Percentiles rank a stretch among this genome's conserved stretches.
Conservation (phyloP, 176 grass and related monocot species). For the Dendrocalamus sinicus region DNA sequence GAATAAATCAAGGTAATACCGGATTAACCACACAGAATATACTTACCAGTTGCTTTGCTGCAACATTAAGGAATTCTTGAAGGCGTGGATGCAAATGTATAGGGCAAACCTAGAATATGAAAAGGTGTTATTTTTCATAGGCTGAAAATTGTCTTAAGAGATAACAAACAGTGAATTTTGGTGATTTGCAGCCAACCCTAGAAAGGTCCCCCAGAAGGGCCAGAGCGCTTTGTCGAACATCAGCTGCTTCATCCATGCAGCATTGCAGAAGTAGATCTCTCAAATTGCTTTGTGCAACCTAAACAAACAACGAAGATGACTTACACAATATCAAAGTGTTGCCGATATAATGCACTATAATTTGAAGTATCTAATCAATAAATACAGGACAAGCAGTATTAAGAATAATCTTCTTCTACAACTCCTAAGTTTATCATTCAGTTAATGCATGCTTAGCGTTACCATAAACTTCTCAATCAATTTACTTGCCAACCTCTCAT, state of each 20-base stretch:
- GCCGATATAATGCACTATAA: conserved; percentile 17
- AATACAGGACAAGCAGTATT: not conserved
- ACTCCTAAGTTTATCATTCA: not conserved
- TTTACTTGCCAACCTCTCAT: conserved; percentile 12
- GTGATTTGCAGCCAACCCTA: conserved; percentile 65
- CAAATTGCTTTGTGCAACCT: conserved; percentile 90
- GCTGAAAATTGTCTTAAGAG: not conserved
- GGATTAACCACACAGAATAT: conserved; percentile 24
- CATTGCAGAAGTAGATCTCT: conserved; percentile 91
- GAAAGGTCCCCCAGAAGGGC: conserved; percentile 95
- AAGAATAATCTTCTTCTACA: conserved; percentile 17
- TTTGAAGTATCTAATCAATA: conserved; percentile 27
- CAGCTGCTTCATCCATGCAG: conserved; percentile 85
- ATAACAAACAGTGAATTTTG: conserved; percentile 1
- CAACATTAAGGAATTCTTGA: conserved; percentile 86
- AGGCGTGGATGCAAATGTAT: conserved; percentile 81
- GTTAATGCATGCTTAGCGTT: not conserved
- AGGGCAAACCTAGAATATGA: conserved; percentile 74
- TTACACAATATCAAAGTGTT: conserved; percentile 27
- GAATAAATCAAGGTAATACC: conserved; percentile 6
- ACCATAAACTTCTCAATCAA: not conserved
- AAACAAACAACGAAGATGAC: conserved; percentile 38
- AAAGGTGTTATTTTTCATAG: conserved; percentile 13
- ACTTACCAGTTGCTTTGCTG: conserved; percentile 90
- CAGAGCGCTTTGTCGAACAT: conserved; percentile 94